Base-by-base conservation (phyloP, 202 grass and related monocot genomes). In the Elaeis oleifera region DNA sequence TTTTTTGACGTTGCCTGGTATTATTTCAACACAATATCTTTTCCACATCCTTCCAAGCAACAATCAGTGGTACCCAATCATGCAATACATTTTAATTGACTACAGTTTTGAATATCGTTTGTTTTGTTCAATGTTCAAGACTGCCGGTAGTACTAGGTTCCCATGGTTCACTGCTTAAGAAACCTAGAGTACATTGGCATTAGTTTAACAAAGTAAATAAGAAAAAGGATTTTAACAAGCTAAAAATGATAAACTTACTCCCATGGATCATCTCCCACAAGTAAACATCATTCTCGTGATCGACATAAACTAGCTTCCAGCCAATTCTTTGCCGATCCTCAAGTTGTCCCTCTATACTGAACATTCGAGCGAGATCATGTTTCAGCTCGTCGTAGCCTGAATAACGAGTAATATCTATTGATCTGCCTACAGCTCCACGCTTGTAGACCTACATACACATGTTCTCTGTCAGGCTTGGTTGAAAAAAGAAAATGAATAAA, bases 221-320 rank as follows among this genome's bases (percentile, higher is more conserved):
- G 29, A 18, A 53, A 11, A 60, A 3, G 20, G 51, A 69, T 21
- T 14, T 3, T 6, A 64, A 72, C 26, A 0, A 36, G 53, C 16
- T 15, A 61, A 52, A 75, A 68, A 53, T 56, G 31, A 0, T 71
- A 83, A 62, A 80, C 89, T 95, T 95, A 95, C 89, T 95, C 80
- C 89, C 89, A 95, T 61, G 89, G 89, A 49, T 95, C 89, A 72
- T 95, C 89, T 6, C 89, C 89, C 60, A 95, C 75, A 71, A 95
- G 77, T 44, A 95, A 71, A 95, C 81, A 89, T 95, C 89, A 60
- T 85, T 89, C 61, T 95, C 85, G 15, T 87, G 81, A 81, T 95
- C 89, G 59, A 84, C 81, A 24, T 85, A 95, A 23, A 95, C 89
- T 28, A 95, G 79, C 71, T 95, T 88, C 89, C 89, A 95, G 44